These are phyloP conservation scores for Fragaria iinumae DNA, from an alignment of 306 rosid genomes.

Conservation along the genomic window DNA sequence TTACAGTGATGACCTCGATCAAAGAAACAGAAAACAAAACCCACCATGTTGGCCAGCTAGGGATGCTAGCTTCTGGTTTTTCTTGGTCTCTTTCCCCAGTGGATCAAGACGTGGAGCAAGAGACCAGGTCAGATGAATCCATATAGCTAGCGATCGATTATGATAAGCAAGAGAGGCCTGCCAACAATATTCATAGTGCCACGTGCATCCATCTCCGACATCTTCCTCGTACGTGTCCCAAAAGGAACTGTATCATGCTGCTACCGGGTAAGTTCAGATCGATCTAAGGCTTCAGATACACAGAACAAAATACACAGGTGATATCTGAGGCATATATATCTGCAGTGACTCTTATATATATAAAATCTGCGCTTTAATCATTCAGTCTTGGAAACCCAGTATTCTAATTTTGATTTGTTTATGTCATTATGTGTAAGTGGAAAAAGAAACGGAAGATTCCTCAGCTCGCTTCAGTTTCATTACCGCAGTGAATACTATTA, in stretches of 20 bases:
- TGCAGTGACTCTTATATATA: neutral
- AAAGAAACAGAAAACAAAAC: neutral
- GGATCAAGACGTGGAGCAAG: neutral
- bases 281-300: neutral
- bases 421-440: constrained; percentile 22
- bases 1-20: too few relatives aligned
- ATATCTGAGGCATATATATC: constrained; percentile 11
- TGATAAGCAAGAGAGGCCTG: neutral
- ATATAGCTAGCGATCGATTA: neutral
- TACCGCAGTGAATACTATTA: constrained; percentile 17
- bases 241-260: neutral
- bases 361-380: neutral
- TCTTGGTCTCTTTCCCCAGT: neutral
- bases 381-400: neutral
- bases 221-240: constrained; percentile 18
- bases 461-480: constrained; percentile 21
- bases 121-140: neutral
- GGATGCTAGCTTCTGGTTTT: neutral
- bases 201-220: neutral
- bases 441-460: constrained; percentile 14
- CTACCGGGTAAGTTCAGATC: neutral
- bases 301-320: neutral
- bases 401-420: neutral
- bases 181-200: neutral
- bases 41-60: neutral